Evolutionary conservation across 768 basidiomycete genomes (phyloP).

Genomic region (Lepiota brunneoincarnata): DNA sequence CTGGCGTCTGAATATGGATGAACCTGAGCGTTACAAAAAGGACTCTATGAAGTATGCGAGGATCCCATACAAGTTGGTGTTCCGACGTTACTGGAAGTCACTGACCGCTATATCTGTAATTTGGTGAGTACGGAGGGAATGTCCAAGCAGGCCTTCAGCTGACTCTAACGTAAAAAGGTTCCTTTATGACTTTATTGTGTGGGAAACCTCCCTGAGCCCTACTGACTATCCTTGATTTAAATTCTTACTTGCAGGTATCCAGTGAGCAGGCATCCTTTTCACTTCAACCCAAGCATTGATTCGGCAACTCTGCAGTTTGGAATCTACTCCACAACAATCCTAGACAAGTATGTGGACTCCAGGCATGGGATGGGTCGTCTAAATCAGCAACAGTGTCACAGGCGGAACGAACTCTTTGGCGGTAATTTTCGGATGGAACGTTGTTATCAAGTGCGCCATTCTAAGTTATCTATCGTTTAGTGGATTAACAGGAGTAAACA

Average conservation of each 20-base stretch:
- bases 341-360: conserved; percentile 46
- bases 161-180: conserved; percentile 39
- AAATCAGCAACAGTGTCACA: conserved; percentile 46
- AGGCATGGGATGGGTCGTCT: background rate
- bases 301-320: conserved; percentile 54
- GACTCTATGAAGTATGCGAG: conserved; percentile 74
- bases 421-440: conserved; percentile 80
- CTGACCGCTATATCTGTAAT: conserved; percentile 71
- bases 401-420: conserved; percentile 47
- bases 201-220: conserved; percentile 16
- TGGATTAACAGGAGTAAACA: background rate
- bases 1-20: conserved; percentile 85
- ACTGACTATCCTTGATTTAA: background rate
- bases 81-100: conserved; percentile 76
- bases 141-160: background rate
- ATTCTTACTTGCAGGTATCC: conserved; percentile 62
- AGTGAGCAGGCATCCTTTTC: conserved; percentile 34
- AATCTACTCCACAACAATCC: conserved; percentile 76
- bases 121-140: conserved; percentile 47
- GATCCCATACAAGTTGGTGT: conserved; percentile 74
- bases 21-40: conserved; percentile 70
- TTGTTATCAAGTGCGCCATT: conserved; percentile 69
- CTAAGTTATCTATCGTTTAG: background rate
- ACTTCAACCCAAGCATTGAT: too few species aligned
- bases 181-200: conserved; percentile 80